Base-by-base conservation (phyloP, 208 protist genomes). In the Vickermania spadyakhi region DNA sequence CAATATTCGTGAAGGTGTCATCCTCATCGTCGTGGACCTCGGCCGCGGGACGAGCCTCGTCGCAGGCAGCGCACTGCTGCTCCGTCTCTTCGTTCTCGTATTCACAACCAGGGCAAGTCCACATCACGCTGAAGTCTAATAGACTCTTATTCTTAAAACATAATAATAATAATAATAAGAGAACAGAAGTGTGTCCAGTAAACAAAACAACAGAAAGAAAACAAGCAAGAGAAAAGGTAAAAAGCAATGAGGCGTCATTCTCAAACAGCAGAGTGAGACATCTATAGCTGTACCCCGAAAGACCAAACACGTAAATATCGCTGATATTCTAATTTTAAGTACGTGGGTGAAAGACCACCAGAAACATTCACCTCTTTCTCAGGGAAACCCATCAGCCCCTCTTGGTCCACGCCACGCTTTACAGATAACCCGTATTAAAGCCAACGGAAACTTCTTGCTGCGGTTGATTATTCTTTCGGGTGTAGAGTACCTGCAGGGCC, bases 371-470 rank as follows among this genome's bases (percentile, higher is more conserved):
- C n/a, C n/a, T n/a, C n/a, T n/a, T n/a, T n/a, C n/a, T n/a, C n/a
- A n/a, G n/a, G n/a, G n/a, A n/a, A n/a, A n/a, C n/a, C n/a, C n/a
- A n/a, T n/a, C n/a, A n/a, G n/a, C n/a, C n/a, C n/a, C n/a, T n/a
- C n/a, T n/a, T n/a, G n/a, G n/a, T n/a, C n/a, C n/a, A n/a, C n/a
- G n/a, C n/a, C n/a, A n/a, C n/a, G n/a, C n/a, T n/a, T 66, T 71
- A 91, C 45, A 91, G 56, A 52, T 91, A 91, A 0, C 87, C 84
- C n/a, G 86, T 74, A 58, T 95, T 95, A 60, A 88, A 89, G 28
- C 89, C 89, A 25, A 95, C 72, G 0, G 77, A 82, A 11, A 88
- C 69, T 45, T 68, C 62, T 55, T 91, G 85, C 36, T 79, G 58
- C 1, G 84, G 84, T 2, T 79, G 62, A 49, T 80, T 74, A 28